Conservation (phyloP, 2,329 filamentous ascomycete genomes). For the Waltergamsia citrina region DNA sequence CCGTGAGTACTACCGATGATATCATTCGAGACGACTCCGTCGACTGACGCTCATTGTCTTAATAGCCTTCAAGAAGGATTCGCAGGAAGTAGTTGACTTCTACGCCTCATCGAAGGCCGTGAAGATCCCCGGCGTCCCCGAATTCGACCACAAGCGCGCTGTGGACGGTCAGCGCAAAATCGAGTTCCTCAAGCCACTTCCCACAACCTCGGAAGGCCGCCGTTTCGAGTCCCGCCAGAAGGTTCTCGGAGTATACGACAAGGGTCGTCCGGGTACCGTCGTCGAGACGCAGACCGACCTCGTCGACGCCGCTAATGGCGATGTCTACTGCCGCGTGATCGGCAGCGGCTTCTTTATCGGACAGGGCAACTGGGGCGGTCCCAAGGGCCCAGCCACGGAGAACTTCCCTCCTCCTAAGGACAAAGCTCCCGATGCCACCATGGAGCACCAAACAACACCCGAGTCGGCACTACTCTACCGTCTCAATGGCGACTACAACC, state of each 20-base stretch:
- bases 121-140: conserved; percentile 66
- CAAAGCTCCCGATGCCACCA: conserved; percentile 62
- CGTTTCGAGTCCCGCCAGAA: conserved; percentile 70
- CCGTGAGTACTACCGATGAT: conserved; percentile 35
- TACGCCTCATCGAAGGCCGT: conserved; percentile 58
- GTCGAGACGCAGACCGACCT: conserved; percentile 71
- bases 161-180: conserved; percentile 81
- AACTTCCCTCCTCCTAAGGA: conserved; percentile 70
- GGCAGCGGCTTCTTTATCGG: conserved; percentile 72
- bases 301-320: conserved; percentile 58
- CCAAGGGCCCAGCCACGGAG: conserved; percentile 73
- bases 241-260: conserved; percentile 82
- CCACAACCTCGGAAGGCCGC: conserved; percentile 58
- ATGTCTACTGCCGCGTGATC: conserved; percentile 61
- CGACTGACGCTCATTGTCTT: neutral
- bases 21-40: neutral
- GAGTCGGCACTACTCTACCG: conserved; percentile 73
- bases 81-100: conserved; percentile 75
- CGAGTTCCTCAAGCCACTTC: conserved; percentile 67
- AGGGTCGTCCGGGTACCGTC: conserved; percentile 74
- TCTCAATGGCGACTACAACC: conserved; percentile 91
- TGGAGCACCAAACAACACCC: conserved; percentile 59
- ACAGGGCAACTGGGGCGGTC: conserved; percentile 77
- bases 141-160: conserved; percentile 63
- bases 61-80: conserved; percentile 64